These are phyloP conservation scores for Brassica juncea DNA, from an alignment of 345 rosid species.

Conservation along the genomic window DNA sequence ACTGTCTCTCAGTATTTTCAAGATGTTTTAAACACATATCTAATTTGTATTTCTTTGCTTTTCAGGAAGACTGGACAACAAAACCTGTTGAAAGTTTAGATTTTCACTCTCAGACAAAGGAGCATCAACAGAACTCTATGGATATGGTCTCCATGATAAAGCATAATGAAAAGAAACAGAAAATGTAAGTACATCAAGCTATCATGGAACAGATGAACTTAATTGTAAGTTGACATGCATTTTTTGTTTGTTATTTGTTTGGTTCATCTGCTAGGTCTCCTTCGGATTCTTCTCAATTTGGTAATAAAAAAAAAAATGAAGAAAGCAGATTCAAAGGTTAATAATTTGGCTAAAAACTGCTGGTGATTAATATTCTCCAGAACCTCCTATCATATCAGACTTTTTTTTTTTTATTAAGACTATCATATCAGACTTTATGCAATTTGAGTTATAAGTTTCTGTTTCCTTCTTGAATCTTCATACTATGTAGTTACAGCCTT, in stretches of 20 bases:
- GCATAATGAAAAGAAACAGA: slow-evolving; percentile 43
- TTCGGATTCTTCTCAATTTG: slow-evolving; percentile 11
- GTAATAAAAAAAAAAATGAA: slow-evolving; percentile 35
- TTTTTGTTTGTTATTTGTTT: neutral
- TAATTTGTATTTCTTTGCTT: neutral
- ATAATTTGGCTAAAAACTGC: neutral
- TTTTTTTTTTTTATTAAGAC: no score
- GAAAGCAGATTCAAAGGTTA: neutral
- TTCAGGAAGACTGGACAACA: slow-evolving; percentile 55
- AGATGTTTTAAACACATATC: neutral
- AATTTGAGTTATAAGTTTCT: neutral
- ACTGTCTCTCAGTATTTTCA: neutral
- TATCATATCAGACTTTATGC: neutral
- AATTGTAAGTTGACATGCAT: neutral
- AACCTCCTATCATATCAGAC: neutral
- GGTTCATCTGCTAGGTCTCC: neutral
- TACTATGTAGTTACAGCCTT: neutral
- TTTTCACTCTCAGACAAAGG: slow-evolving; percentile 70
- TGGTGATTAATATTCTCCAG: neutral
- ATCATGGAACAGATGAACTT: neutral
- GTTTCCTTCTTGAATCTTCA: neutral
- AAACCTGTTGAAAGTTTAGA: slow-evolving; percentile 61
- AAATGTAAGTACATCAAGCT: slow-evolving; percentile 45
- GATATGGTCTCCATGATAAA: slow-evolving; percentile 15
- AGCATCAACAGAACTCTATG: slow-evolving; percentile 73